Evolutionary conservation across 768 basidiomycete genomes (phyloP).

Genomic region (Pleurotus citrinopileatus): DNA sequence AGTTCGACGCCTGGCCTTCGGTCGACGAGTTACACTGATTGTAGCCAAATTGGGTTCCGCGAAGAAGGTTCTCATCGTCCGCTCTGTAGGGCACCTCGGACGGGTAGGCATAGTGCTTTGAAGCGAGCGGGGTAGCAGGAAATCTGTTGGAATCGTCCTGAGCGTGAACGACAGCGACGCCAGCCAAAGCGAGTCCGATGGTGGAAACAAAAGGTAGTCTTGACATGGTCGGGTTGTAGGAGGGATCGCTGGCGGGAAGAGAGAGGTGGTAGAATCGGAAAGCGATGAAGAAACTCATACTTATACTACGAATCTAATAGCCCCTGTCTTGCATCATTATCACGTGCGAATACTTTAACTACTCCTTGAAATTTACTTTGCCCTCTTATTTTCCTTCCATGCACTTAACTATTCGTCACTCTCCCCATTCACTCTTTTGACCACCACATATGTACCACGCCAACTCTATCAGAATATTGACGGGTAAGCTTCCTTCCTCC

Average conservation of each 20-base stretch:
- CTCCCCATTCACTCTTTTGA: conserved; percentile 14
- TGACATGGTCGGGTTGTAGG: no score
- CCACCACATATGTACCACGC: conserved; percentile 66
- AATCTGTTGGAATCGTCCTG: background rate
- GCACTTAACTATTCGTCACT: conserved; percentile 4
- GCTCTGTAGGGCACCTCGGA: conserved; percentile 47
- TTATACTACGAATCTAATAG: no score
- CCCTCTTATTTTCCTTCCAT: conserved; percentile 1
- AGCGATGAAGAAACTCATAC: no score
- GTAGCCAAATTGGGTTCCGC: conserved; percentile 63
- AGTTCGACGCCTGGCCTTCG: conserved; percentile 50
- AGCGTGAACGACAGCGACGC: background rate
- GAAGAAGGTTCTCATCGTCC: conserved; percentile 36
- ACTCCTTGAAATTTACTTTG: background rate
- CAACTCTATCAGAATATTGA: conserved; percentile 73
- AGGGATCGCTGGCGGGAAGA: no score
- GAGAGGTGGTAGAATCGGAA: no score
- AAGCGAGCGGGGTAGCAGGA: conserved; percentile 3
- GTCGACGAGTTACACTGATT: conserved; percentile 69
- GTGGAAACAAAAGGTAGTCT: background rate
- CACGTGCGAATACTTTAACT: conserved; percentile 1
- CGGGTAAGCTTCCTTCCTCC: conserved; percentile 46
- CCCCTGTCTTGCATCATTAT: background rate
- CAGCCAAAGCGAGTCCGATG: background rate
- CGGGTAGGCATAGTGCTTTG: conserved; percentile 16